A percentile compares a stretch with the other conserved stretches of the same genome.
Conservation (phyloP, 371 early-diverging fungal species). For the Thermomucor indicae-seudaticae region DNA sequence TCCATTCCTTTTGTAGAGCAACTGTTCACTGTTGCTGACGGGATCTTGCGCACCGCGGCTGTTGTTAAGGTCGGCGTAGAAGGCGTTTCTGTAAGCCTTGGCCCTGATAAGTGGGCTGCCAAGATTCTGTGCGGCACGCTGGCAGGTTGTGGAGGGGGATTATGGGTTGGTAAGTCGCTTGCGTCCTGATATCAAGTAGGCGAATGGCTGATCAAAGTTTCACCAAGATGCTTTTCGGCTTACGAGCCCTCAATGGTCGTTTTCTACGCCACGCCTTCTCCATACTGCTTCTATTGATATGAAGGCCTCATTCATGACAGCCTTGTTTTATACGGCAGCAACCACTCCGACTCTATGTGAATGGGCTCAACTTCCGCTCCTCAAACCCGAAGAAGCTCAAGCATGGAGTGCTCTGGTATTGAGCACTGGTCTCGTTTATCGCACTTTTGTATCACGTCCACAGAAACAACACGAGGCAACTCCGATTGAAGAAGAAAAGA, state of each 20-base stretch:
- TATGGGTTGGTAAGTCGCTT: conserved; percentile 55
- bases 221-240: conserved; percentile 40
- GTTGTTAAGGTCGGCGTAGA: conserved; percentile 49
- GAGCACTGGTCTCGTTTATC: conserved; percentile 4
- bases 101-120: conserved; percentile 41
- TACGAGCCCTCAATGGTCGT: conserved; percentile 35
- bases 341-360: conserved; percentile 2
- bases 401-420: conserved; percentile 8
- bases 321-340: conserved; percentile 31
- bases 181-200: too few relatives aligned
- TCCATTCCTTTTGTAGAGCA: conserved; percentile 35
- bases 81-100: conserved; percentile 42
- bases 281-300: conserved; percentile 30
- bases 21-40: conserved; percentile 44
- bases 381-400: neutral
- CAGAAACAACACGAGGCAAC: too few relatives aligned
- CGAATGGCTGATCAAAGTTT: neutral
- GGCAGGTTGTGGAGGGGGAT: conserved; percentile 52
- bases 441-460: too few relatives aligned
- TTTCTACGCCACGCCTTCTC: conserved; percentile 39
- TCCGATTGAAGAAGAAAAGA: too few relatives aligned
- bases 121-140: conserved; percentile 51
- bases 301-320: conserved; percentile 28
- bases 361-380: too few relatives aligned
- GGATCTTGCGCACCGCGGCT: conserved; percentile 40